Evolutionary conservation across 129 eudicot species (phyloP), one percentile per base, ranked within the genome.

Genomic region (Cynara cardunculus): DNA sequence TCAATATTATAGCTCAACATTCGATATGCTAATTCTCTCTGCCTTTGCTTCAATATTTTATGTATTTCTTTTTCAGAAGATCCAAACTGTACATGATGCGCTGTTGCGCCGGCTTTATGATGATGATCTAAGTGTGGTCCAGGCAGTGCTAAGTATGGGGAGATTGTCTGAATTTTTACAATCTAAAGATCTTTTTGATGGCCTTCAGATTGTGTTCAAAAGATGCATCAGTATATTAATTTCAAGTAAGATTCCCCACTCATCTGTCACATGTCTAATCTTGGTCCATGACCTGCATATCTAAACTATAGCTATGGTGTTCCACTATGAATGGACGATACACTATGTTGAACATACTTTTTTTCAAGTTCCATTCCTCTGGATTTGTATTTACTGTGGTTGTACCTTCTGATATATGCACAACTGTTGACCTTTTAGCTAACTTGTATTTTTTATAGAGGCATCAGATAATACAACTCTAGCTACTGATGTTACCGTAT

Each of bases 71-170:
- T 78, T 76, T 74, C 89, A 94, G 96, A 87, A 85, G 74, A 82
- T 86, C 73, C 80, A 71, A 70, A 85, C 91, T 77, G 80, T 94
- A 70, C 87, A 87, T 75, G 96, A 89, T 78, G 97, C 97, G 16
- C 56, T 94, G 30, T n/a, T 84, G 74, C 91, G 96, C 62, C 87
- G 96, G 76, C 90, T 94, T 41, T 53, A 74, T 61, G 97, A 94
- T 67, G 97, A 90, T 56, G 97, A 94, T 83, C 80, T 94, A 78
- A 85, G 89, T 80, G 97, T 94, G 75, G 92, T 94, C 37, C 89
- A 84, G 59, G 96, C 90, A 39, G 94, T 87, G 61, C 49, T 94
- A 77, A 87, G 84, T 39, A 37, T 94, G 78, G 74, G 85, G 53
- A 82, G 83, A 81, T 82, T 94, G 82, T 72, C 88, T 28, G 90